Percentiles rank a stretch among this genome's conserved stretches.
phyloP scores from a whole-genome alignment of 2,329 filamentous ascomycete genomes.

The Trichoderma endophyticum region DNA sequence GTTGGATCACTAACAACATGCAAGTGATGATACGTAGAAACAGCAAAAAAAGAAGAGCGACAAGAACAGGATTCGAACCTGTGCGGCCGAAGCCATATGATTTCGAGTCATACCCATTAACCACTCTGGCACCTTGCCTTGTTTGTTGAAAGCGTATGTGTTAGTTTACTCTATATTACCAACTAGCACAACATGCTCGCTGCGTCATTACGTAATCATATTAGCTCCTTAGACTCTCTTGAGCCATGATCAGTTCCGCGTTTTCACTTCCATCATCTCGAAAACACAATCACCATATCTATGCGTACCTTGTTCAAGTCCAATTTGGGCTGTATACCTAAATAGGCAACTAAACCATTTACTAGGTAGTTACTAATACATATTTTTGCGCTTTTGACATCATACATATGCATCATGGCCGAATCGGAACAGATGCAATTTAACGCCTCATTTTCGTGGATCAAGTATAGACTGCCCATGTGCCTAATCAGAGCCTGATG shows the following conservation, averaged over 20 bases:
- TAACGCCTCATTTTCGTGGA: too few species aligned
- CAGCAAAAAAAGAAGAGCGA: slow-evolving; percentile 7
- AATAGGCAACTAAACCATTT: background rate
- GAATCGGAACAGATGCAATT: background rate
- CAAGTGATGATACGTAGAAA: background rate
- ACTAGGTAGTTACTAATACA: too few species aligned
- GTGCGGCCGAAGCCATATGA: slow-evolving; percentile 20
- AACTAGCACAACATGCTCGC: too few species aligned
- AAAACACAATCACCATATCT: background rate
- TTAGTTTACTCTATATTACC: background rate
- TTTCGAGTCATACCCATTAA: slow-evolving; percentile 20
- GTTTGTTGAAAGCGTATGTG: background rate
- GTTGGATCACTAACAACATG: background rate
- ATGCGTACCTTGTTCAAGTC: background rate
- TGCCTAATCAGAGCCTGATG: background rate
- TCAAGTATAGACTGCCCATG: background rate
- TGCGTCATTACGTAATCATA: too few species aligned
- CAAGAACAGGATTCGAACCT: slow-evolving; percentile 20
- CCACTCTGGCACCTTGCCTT: slow-evolving; percentile 19
- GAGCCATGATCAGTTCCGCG: too few species aligned
- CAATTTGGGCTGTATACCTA: background rate
- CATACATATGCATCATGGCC: background rate
- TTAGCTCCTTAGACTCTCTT: too few species aligned
- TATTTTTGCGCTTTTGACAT: too few species aligned
- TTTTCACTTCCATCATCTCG: background rate